phyloP scores from a whole-genome alignment of 1,139 yeast genomes.

The Neolecta irregularis region DNA sequence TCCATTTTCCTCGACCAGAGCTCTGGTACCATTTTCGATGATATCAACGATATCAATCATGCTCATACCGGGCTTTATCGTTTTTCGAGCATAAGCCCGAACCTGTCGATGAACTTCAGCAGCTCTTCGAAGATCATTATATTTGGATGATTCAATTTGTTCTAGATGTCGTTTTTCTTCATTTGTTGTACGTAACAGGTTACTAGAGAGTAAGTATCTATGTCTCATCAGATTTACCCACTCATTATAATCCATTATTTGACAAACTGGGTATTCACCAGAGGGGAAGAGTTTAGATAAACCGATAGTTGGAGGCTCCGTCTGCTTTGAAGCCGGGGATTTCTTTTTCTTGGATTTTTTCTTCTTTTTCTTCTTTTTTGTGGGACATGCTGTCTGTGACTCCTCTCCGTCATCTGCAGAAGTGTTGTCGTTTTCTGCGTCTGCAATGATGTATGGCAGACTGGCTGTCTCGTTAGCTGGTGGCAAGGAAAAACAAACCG shows the following conservation, averaged over 20 bases:
- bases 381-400: slow-evolving; percentile 18
- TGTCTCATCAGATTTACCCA: slow-evolving; percentile 19
- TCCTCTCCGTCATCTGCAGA: slow-evolving; percentile 17
- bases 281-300: slow-evolving; percentile 53
- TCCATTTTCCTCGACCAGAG: slow-evolving; percentile 49
- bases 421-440: slow-evolving; percentile 15
- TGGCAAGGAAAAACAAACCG: not conserved
- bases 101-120: slow-evolving; percentile 93
- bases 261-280: slow-evolving; percentile 73
- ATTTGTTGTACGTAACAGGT: slow-evolving; percentile 60
- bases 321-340: slow-evolving; percentile 20
- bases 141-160: slow-evolving; percentile 40
- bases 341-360: slow-evolving; percentile 20
- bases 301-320: slow-evolving; percentile 39
- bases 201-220: slow-evolving; percentile 19
- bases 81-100: slow-evolving; percentile 59
- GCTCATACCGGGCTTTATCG: slow-evolving; percentile 79
- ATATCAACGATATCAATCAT: slow-evolving; percentile 80
- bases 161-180: slow-evolving; percentile 76
- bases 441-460: slow-evolving; percentile 7
- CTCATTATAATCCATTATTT: slow-evolving; percentile 36
- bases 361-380: slow-evolving; percentile 28
- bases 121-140: slow-evolving; percentile 88
- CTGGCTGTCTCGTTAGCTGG: not conserved
- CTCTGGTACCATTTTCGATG: slow-evolving; percentile 72